phyloP scores from a whole-genome alignment of 331 rosid species.

The Pyrus hybrid region DNA sequence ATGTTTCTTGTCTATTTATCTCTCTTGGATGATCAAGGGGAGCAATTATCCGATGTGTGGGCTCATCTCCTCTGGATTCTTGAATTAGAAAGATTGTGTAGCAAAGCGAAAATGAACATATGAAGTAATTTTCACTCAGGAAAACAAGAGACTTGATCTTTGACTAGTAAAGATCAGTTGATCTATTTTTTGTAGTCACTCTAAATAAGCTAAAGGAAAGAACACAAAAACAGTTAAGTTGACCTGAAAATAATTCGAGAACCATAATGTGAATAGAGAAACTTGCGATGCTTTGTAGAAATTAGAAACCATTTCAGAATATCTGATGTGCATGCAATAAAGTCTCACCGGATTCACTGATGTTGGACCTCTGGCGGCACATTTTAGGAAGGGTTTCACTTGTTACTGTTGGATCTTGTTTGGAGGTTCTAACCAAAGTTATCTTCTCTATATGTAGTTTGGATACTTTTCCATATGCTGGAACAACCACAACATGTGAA shows the following conservation, averaged over 20 bases:
- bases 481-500: slow-evolving; percentile 96
- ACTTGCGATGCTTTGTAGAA: not conserved
- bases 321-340: not conserved
- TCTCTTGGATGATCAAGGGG: not conserved
- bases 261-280: not conserved
- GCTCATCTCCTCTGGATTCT: not conserved
- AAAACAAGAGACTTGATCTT: not conserved
- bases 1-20: not conserved
- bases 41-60: not conserved
- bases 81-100: not conserved
- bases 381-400: not conserved
- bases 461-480: slow-evolving; percentile 98
- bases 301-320: not conserved
- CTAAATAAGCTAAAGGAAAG: not conserved
- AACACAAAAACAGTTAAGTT: not conserved
- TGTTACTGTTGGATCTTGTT: slow-evolving; percentile 4
- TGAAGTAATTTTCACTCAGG: not conserved
- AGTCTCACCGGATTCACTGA: not conserved
- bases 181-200: not conserved
- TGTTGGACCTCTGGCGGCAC: not conserved
- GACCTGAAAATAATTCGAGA: too few species aligned
- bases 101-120: not conserved
- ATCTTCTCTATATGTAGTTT: slow-evolving; percentile 38
- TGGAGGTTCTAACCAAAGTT: slow-evolving; percentile 4
- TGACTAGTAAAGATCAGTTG: not conserved